A percentile compares a stretch with the other conserved stretches of the same genome.
Evolutionary conservation across 2,329 filamentous ascomycete species (phyloP).

Genomic region (Curvularia sp.): DNA sequence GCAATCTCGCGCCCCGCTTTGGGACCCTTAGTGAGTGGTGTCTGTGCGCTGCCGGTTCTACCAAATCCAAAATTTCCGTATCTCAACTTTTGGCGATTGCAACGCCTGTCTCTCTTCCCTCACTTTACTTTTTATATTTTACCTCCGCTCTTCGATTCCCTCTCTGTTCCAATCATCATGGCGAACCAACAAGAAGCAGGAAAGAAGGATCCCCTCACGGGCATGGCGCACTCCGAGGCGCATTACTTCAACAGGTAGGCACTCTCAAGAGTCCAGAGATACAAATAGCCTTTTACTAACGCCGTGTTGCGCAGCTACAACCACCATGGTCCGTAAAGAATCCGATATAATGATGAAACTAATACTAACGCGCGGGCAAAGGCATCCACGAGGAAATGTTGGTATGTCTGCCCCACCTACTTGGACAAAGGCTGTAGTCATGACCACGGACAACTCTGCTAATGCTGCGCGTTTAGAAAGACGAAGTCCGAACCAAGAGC

Average conservation of each 20-base stretch:
- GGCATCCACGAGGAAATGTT: conserved; percentile 98
- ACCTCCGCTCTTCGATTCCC: conserved; percentile 7
- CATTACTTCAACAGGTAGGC: conserved; percentile 97
- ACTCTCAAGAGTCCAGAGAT: conserved; percentile 28
- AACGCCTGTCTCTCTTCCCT: conserved; percentile 20
- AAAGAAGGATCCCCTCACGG: conserved; percentile 59
- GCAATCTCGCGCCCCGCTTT: conserved; percentile 18
- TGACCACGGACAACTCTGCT: conserved; percentile 12
- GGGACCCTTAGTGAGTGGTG: conserved; percentile 16
- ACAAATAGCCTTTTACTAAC: conserved; percentile 47
- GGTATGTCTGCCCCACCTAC: conserved; percentile 64
- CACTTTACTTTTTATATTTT: conserved; percentile 10
- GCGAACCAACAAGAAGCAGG: conserved; percentile 33
- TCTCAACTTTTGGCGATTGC: conserved; percentile 22
- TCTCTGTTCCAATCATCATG: conserved; percentile 26
- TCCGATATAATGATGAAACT: conserved; percentile 40
- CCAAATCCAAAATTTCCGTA: conserved; percentile 42
- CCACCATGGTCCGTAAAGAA: conserved; percentile 80
- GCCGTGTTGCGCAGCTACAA: conserved; percentile 73
- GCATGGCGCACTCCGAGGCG: conserved; percentile 91
- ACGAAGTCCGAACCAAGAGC: conserved; percentile 93
- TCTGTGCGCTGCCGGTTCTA: conserved; percentile 27
- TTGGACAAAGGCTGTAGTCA: conserved; percentile 15
- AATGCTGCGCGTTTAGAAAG: conserved; percentile 69
- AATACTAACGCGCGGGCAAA: conserved; percentile 57